Base-by-base conservation (phyloP, 2,329 filamentous ascomycete species). In the Tolypocladium ophioglossoides region DNA sequence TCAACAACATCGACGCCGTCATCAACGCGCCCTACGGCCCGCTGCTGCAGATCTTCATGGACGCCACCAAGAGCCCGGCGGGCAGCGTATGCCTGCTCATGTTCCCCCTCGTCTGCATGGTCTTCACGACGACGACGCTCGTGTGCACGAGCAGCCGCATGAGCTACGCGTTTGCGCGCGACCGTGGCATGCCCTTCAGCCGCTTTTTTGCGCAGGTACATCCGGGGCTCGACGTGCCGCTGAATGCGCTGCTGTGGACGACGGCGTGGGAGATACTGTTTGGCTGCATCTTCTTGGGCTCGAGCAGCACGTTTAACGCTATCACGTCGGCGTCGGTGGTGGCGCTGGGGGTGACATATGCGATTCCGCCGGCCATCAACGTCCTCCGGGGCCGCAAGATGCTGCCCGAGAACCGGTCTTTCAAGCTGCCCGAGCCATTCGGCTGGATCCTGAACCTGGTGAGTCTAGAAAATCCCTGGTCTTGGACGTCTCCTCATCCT, bases 281-380 rank as follows among this genome's bases (percentile, higher is more conserved):
- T 54, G 86, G 86, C 0, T 75, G 80, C 56, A 85, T 89, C 61
- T 85, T 88, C 65, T 74, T 90, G 8, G 86, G 85, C 16, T 86
- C 82, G 2, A 74, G 68, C 24, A 70, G 78, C 60, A 85, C 86
- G 0, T 88, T 90, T 67, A 88, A 86, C 51, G 86, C 86, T 18
- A 87, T 90, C 58, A 79, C 86, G 1, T 82, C 84, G 0, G 82
- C 86, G 0, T 86, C 84, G 0, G 87, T 91, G 0, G 86, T 91
- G 38, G 81, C 86, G 2, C 77, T 91, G 0, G 83, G 84, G 9
- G 72, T 91, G 18, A 86, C 85, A 1, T 91, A 91, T 62, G 87
- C 81, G 11, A 89, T 91, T 35, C 88, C 88, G 0, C 80, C 87
- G 35, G 73, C 78, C 1, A 83, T 91, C 62, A 87, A 90, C 61